Conservation (phyloP, 192 early-diverging fungal genomes). For the Phlyctochytrium arcticum region DNA sequence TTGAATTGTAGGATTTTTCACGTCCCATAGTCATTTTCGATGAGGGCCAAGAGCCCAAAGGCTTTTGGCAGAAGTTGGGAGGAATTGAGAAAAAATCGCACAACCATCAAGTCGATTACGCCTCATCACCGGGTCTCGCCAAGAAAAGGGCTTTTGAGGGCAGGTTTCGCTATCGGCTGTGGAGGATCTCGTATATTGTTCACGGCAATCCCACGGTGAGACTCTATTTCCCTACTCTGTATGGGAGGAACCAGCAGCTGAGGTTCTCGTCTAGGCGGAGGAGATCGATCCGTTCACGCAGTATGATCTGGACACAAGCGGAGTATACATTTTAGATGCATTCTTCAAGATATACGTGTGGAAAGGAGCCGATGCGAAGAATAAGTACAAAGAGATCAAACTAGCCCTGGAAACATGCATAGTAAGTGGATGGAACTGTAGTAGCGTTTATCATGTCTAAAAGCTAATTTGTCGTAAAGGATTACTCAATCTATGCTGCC, state of each 20-base stretch:
- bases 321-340: slow-evolving; percentile 34
- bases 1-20: not conserved
- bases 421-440: too few relatives aligned
- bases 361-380: slow-evolving; percentile 22
- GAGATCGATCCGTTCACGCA: slow-evolving; percentile 29
- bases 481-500: slow-evolving; percentile 16
- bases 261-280: slow-evolving; percentile 18
- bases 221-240: not conserved
- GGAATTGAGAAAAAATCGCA: slow-evolving; percentile 8
- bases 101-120: slow-evolving; percentile 1
- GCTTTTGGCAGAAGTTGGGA: slow-evolving; percentile 24
- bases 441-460: too few relatives aligned
- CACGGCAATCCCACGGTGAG: slow-evolving; percentile 31
- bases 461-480: slow-evolving; percentile 3
- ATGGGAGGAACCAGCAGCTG: not conserved
- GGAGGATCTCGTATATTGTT: slow-evolving; percentile 30
- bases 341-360: slow-evolving; percentile 36
- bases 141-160: slow-evolving; percentile 12
- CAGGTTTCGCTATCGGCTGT: slow-evolving; percentile 20
- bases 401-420: slow-evolving; percentile 28
- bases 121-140: slow-evolving; percentile 14
- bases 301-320: slow-evolving; percentile 13
- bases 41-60: slow-evolving; percentile 21
- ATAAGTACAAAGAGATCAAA: slow-evolving; percentile 11
- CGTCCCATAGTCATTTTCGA: not conserved